Percentiles rank a stretch among this genome's conserved stretches.
phyloP scores from a whole-genome alignment of 495 filamentous ascomycete species.

The Penicillium malachiteum region DNA sequence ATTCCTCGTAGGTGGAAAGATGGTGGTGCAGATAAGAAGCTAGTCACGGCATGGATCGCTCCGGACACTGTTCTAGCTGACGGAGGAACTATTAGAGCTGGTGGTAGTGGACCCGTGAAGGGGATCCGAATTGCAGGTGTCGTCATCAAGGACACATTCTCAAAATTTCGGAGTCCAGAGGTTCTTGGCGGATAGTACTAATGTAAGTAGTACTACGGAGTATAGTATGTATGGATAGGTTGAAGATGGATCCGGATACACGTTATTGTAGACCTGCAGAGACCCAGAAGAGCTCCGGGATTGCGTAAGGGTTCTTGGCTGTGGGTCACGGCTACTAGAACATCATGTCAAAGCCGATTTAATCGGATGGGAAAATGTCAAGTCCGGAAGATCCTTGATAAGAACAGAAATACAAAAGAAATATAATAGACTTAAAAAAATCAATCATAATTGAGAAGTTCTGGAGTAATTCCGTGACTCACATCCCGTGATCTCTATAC shows the following conservation, averaged over 20 bases:
- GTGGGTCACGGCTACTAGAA: background rate
- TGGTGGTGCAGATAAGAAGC: conserved; percentile 66
- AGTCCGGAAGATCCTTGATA: conserved; percentile 1
- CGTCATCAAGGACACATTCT: conserved; percentile 45
- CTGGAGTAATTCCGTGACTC: no score
- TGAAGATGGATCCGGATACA: no score
- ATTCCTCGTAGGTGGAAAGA: conserved; percentile 47
- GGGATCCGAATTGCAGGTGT: conserved; percentile 82
- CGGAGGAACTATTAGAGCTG: conserved; percentile 69
- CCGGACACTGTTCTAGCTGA: conserved; percentile 66
- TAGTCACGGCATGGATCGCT: conserved; percentile 70
- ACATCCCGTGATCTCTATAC: no score
- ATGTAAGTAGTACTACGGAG: no score
- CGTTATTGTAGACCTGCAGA: no score
- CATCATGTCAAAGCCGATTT: no score
- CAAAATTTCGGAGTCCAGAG: background rate
- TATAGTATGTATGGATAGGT: no score
- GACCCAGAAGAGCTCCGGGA: background rate
- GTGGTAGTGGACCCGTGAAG: conserved; percentile 81
- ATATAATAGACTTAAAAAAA: no score
- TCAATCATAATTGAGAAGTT: background rate
- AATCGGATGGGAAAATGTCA: background rate
- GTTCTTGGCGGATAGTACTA: background rate
- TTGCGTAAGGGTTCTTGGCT: conserved; percentile 12
- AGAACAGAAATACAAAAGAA: background rate